Evolutionary conservation across 306 rosid species (phyloP), one percentile per base, ranked within the genome.

Genomic region (Cicer yamashitae): DNA sequence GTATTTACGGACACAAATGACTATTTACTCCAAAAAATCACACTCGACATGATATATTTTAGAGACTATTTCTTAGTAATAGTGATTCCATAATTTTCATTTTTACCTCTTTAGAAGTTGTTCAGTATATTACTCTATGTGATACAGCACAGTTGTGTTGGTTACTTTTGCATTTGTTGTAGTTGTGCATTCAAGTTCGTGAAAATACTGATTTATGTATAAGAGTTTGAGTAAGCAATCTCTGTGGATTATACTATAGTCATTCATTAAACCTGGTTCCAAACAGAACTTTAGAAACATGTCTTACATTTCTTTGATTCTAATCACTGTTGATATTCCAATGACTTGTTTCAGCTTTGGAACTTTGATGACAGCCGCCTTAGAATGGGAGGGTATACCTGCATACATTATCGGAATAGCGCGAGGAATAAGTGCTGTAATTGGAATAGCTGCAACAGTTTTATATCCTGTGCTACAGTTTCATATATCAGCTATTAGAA

Each of bases 371-470:
- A 90, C 97, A 62, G 98, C 98, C 6, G 69, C 89, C 59, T 81
- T 94, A 70, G 89, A 94, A 84, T 91, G 96, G 98, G 78, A 89
- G 82, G 96, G 98, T 7, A 88, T 91, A 74, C 92, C 96, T 38
- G 91, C 91, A 57, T 92, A 81, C 77, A 77, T 87, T 39, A 94
- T 90, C 39, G 93, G 97, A 67, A 82, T 90, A 18, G 96, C 80
- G 3, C 85, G 96, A 48, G 98, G 97, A 86, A 74, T 84, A 47
- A 89, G 93, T 12, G 93, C 93, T 17, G 51, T 79, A 13, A 77
- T 90, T 20, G 98, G 98, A 83, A 91, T 94, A 62, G 83, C 78
- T 65, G 96, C 96, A 46, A 90, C 97, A 7, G 59, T 87, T 56
- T 25, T 77, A 37, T 94, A 90, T 81, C 96, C 97, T 10, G 63